Evolutionary conservation across 2,329 filamentous ascomycete genomes (phyloP).

Genomic region (Monosporascus sp.): DNA sequence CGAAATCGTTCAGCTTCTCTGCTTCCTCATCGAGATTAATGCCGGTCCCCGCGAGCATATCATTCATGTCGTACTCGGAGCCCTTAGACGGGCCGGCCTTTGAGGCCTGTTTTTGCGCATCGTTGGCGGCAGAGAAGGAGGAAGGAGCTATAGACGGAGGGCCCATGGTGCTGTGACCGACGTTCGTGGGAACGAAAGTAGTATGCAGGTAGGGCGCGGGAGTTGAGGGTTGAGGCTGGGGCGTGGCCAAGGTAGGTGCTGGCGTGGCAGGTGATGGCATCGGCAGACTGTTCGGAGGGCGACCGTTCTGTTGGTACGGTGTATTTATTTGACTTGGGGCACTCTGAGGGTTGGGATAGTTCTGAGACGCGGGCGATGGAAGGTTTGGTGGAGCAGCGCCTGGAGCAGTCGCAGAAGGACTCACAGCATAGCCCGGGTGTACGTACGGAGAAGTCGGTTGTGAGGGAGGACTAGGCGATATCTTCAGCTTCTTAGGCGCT

Average conservation of each 20-base stretch:
- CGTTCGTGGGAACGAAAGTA: constrained; percentile 20
- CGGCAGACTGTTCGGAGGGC: constrained; percentile 10
- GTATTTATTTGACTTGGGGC: constrained; percentile 30
- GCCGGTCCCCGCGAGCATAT: constrained; percentile 77
- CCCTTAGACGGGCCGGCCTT: constrained; percentile 57
- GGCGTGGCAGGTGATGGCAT: constrained; percentile 11
- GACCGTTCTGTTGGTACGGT: constrained; percentile 19
- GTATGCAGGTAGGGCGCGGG: constrained; percentile 22
- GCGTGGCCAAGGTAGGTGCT: constrained; percentile 11
- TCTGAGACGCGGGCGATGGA: constrained; percentile 26
- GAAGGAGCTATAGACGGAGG: constrained; percentile 20
- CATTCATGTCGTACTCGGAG: constrained; percentile 68
- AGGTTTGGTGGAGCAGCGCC: constrained; percentile 31
- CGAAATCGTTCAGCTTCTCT: constrained; percentile 66
- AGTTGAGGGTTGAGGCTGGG: constrained; percentile 17
- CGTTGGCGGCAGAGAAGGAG: constrained; percentile 16
- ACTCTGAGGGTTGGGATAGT: constrained; percentile 10
- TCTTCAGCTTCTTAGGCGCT: constrained; percentile 66
- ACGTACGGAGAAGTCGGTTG: constrained; percentile 60
- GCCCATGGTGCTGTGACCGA: constrained; percentile 26
- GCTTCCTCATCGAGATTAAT: constrained; percentile 86
- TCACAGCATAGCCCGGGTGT: constrained; percentile 44
- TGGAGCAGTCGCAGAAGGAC: constrained; percentile 32
- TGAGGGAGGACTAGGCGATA: constrained; percentile 64
- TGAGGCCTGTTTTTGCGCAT: constrained; percentile 46